Percentiles rank a stretch among this genome's conserved stretches.
Conservation (phyloP, 2,329 filamentous ascomycete species). For the Coniochaeta sp. region DNA sequence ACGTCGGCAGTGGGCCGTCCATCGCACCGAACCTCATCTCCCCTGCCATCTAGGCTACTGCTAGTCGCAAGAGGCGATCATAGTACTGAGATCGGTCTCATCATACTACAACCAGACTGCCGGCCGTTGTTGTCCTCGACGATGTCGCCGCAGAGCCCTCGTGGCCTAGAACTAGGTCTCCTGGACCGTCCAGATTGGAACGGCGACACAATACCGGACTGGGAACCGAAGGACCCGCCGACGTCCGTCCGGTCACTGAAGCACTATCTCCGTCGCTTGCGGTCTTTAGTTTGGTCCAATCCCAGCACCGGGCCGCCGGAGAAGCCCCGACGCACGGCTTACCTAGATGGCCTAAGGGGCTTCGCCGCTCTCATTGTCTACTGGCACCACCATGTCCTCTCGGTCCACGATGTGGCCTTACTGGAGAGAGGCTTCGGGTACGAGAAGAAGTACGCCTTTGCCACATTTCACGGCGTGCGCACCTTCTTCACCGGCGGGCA, state of each 20-base stretch:
- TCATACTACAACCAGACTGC: not conserved
- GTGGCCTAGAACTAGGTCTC: not conserved
- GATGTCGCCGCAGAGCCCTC: slow-evolving; percentile 2
- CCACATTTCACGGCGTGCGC: slow-evolving; percentile 48
- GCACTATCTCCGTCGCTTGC: slow-evolving; percentile 4
- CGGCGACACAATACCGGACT: not conserved
- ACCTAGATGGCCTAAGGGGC: slow-evolving; percentile 57
- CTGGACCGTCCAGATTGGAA: not conserved
- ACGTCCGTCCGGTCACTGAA: not conserved
- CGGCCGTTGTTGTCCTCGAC: slow-evolving; percentile 4
- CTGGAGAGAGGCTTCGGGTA: slow-evolving; percentile 49
- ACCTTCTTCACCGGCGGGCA: slow-evolving; percentile 55
- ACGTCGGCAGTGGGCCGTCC: too few species aligned
- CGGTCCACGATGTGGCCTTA: slow-evolving; percentile 31
- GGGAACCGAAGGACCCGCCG: not conserved
- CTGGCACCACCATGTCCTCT: slow-evolving; percentile 51
- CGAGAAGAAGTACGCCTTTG: slow-evolving; percentile 38
- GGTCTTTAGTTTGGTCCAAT: slow-evolving; percentile 8
- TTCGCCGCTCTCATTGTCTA: slow-evolving; percentile 62
- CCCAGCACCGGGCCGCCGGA: slow-evolving; percentile 6
- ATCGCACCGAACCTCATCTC: too few species aligned
- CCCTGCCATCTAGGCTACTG: too few species aligned
- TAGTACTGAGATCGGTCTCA: not conserved
- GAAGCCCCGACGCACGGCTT: slow-evolving; percentile 42
- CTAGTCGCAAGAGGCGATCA: too few species aligned